These are phyloP conservation scores for Fusarium redolens DNA, from an alignment of 2,329 filamentous ascomycete genomes.

Conservation along the genomic window DNA sequence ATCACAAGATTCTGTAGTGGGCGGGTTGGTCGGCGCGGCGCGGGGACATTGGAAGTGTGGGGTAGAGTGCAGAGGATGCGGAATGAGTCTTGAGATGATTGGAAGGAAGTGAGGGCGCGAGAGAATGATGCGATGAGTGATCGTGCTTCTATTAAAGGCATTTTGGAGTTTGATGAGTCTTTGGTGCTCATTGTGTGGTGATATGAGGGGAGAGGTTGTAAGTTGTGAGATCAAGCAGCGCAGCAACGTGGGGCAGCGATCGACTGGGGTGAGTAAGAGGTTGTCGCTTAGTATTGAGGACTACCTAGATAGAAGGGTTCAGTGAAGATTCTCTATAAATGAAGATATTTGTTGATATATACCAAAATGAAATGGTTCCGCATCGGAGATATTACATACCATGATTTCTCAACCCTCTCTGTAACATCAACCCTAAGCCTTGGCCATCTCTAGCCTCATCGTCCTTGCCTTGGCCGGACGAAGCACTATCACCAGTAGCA, in stretches of 20 bases:
- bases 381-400: neutral
- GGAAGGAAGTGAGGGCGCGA: slow-evolving; percentile 58
- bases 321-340: neutral
- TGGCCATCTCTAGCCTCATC: neutral
- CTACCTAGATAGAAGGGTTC: neutral
- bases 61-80: slow-evolving; percentile 58
- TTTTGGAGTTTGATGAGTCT: slow-evolving; percentile 3
- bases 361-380: neutral
- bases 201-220: neutral
- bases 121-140: slow-evolving; percentile 56
- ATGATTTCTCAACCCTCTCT: neutral
- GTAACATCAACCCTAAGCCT: neutral
- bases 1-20: slow-evolving; percentile 59
- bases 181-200: slow-evolving; percentile 15
- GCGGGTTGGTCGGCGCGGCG: slow-evolving; percentile 37
- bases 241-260: neutral
- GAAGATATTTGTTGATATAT: neutral
- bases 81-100: slow-evolving; percentile 56
- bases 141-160: slow-evolving; percentile 40
- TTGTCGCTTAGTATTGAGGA: neutral
- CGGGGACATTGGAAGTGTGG: slow-evolving; percentile 20
- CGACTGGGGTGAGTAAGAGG: neutral
- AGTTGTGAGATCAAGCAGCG: neutral
- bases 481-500: neutral
- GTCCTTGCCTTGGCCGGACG: neutral